A percentile compares a stretch with the other conserved stretches of the same genome.
phyloP scores from a whole-genome alignment of 129 eudicot species.

The Flaveria linearis region DNA sequence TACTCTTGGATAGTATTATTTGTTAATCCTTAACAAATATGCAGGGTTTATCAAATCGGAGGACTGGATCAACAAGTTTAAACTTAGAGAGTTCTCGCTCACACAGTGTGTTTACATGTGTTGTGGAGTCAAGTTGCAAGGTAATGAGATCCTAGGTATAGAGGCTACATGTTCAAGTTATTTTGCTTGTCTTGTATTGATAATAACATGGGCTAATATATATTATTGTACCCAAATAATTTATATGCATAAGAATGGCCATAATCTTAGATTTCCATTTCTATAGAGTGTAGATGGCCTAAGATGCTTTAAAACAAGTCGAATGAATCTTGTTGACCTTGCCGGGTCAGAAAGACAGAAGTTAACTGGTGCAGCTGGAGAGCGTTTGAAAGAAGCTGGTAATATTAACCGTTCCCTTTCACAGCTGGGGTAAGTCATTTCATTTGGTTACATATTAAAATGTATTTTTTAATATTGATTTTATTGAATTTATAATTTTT shows the following conservation, averaged over 20 bases:
- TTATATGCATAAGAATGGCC: neutral
- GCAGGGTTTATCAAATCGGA: conserved; percentile 89
- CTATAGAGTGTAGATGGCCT: conserved; percentile 78
- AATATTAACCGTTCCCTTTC: conserved; percentile 99
- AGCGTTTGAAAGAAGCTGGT: conserved; percentile 98
- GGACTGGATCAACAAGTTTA: conserved; percentile 80
- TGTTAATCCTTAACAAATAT: conserved; percentile 15
- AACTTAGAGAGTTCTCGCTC: conserved; percentile 97
- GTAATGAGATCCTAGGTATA: conserved; percentile 37
- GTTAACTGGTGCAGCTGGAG: conserved; percentile 97
- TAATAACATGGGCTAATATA: neutral
- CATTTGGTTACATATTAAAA: conserved; percentile 9
- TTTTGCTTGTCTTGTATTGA: neutral
- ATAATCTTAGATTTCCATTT: conserved; percentile 4
- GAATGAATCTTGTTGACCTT: conserved; percentile 95
- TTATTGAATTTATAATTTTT: neutral
- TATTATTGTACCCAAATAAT: neutral
- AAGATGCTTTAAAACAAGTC: conserved; percentile 80
- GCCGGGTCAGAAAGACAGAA: conserved; percentile 99
- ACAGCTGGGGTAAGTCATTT: conserved; percentile 82
- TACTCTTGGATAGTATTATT: neutral
- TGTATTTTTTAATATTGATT: neutral
- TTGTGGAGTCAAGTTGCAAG: conserved; percentile 96
- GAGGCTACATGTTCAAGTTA: neutral
- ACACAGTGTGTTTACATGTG: conserved; percentile 96